Conservation (phyloP, 495 filamentous ascomycete species). For the Corynascus novoguineensis region DNA sequence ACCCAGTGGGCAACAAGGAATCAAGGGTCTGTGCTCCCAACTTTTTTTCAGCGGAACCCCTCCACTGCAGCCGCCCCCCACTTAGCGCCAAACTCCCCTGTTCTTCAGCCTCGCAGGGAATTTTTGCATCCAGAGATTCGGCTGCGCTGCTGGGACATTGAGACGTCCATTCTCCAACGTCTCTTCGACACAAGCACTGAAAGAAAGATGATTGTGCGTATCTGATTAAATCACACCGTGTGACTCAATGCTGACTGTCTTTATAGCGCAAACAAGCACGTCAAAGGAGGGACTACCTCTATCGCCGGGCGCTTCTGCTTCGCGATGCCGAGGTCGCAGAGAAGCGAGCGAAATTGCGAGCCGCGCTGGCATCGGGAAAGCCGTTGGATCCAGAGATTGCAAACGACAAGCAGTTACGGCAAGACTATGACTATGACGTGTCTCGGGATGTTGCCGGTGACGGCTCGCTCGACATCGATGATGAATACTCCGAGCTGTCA, state of each 20-base stretch:
- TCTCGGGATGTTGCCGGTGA: slow-evolving; percentile 57
- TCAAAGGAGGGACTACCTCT: slow-evolving; percentile 90
- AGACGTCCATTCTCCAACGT: not conserved
- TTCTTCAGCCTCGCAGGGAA: slow-evolving; percentile 16
- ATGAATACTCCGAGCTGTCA: slow-evolving; percentile 53
- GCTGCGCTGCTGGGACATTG: too few relatives aligned
- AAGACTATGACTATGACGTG: slow-evolving; percentile 93
- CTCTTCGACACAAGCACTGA: not conserved
- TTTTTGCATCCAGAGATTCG: not conserved
- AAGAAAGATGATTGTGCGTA: slow-evolving; percentile 8
- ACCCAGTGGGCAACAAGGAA: not conserved
- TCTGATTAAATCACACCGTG: too few relatives aligned
- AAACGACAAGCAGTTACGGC: slow-evolving; percentile 77
- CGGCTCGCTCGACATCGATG: slow-evolving; percentile 75
- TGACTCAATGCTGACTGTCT: not conserved
- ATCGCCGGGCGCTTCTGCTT: slow-evolving; percentile 62
- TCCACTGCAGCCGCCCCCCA: not conserved
- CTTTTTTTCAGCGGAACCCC: slow-evolving; percentile 13
- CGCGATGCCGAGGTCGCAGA: slow-evolving; percentile 88
- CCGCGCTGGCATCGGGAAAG: slow-evolving; percentile 72
- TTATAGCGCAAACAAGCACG: slow-evolving; percentile 65
- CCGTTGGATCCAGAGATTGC: slow-evolving; percentile 83
- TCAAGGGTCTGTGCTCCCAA: slow-evolving; percentile 13
- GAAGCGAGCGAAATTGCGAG: slow-evolving; percentile 80
- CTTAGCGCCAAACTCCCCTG: slow-evolving; percentile 1